Percentiles rank a stretch among this genome's conserved stretches.
Evolutionary conservation across 768 basidiomycete genomes (phyloP).

Genomic region (Tylopilus subfusipes): DNA sequence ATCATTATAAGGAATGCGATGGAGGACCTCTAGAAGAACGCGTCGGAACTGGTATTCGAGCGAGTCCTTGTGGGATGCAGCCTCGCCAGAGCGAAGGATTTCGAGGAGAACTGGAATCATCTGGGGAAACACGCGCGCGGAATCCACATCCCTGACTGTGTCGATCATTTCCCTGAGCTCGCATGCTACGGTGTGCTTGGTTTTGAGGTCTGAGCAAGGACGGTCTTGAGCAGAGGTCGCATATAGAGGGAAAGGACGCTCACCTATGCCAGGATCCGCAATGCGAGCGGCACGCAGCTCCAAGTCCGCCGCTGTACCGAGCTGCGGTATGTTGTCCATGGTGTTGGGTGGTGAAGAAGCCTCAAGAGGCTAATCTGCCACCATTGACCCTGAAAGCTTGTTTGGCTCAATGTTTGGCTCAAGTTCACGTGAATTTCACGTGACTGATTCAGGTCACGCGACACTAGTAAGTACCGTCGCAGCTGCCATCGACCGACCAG

Average conservation of each 20-base stretch:
- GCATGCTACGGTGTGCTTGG: conserved; percentile 64
- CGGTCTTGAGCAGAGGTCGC: background rate
- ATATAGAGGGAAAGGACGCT: conserved; percentile 11
- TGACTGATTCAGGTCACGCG: conserved; percentile 11
- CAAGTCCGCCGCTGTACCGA: conserved; percentile 53
- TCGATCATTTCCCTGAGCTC: conserved; percentile 84
- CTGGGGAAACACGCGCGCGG: conserved; percentile 62
- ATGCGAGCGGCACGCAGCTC: conserved; percentile 70
- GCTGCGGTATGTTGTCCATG: conserved; percentile 45
- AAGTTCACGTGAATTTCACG: conserved; percentile 31
- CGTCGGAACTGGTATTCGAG: conserved; percentile 81
- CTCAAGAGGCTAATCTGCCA: background rate
- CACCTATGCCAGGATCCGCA: conserved; percentile 72
- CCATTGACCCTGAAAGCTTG: conserved; percentile 30
- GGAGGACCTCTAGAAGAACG: conserved; percentile 82
- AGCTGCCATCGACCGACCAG: background rate
- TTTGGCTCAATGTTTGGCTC: conserved; percentile 33
- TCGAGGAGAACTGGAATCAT: conserved; percentile 74
- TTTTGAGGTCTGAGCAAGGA: conserved; percentile 56
- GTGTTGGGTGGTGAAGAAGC: conserved; percentile 5
- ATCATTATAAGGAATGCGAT: conserved; percentile 82
- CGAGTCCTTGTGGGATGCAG: conserved; percentile 62
- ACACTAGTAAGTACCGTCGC: too few relatives aligned
- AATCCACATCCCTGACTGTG: conserved; percentile 71
- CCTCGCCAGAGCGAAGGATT: conserved; percentile 64